These are phyloP conservation scores for Trichoderma sp. DNA, from an alignment of 2,329 filamentous ascomycete species.

Conservation along the genomic window DNA sequence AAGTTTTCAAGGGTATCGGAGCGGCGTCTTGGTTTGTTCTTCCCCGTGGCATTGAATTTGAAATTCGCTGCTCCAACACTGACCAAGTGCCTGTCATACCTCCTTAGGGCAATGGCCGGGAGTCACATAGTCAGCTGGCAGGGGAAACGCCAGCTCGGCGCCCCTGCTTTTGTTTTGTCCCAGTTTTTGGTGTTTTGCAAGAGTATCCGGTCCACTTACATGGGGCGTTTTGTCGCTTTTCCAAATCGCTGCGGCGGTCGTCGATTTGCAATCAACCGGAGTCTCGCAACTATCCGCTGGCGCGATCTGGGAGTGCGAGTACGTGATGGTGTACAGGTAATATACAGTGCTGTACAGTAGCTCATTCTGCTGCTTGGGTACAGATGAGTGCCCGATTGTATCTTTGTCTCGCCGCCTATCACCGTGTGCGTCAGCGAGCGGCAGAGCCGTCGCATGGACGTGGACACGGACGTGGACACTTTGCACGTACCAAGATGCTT, in stretches of 20 bases:
- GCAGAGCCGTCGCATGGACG: neutral
- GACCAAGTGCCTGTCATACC: neutral
- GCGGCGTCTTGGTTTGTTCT: neutral
- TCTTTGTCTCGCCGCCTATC: neutral
- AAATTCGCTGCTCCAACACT: neutral
- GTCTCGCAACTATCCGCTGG: neutral
- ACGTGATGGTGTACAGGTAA: neutral
- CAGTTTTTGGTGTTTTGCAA: neutral
- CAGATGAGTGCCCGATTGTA: neutral
- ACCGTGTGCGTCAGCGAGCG: neutral
- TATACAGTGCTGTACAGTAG: neutral
- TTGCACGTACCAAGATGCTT: neutral
- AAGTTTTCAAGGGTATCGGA: constrained; percentile 14
- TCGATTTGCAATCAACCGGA: neutral
- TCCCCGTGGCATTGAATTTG: neutral
- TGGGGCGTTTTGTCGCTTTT: neutral
- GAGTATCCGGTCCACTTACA: neutral
- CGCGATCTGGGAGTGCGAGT: neutral
- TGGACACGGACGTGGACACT: neutral
- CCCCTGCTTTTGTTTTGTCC: neutral
- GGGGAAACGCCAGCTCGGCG: neutral
- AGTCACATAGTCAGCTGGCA: neutral
- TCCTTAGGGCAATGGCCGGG: neutral
- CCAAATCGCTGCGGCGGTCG: neutral
- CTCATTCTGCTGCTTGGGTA: neutral